These are phyloP conservation scores for Capronia coronata DNA, from an alignment of 2,329 filamentous ascomycete genomes.

Conservation along the genomic window DNA sequence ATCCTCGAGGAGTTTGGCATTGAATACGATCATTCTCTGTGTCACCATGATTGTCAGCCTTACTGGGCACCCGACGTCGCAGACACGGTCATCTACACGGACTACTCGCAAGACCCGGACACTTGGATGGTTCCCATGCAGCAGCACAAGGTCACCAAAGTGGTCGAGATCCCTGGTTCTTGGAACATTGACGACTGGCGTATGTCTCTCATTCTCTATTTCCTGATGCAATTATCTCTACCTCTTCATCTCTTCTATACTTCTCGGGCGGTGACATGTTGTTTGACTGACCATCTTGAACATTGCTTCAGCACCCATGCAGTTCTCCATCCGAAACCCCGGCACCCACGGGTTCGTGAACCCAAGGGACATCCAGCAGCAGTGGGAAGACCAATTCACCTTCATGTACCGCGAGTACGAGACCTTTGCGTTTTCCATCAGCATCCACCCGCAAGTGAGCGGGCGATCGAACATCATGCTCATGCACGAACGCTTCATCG, in stretches of 20 bases:
- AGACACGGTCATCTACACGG: conserved; percentile 12
- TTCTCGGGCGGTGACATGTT: no score
- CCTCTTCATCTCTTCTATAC: no score
- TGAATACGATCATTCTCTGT: conserved; percentile 45
- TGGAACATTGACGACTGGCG: conserved; percentile 46
- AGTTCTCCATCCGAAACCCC: no score
- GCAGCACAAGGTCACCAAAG: conserved; percentile 35
- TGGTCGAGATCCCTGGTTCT: conserved; percentile 44
- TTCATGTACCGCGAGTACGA: conserved; percentile 43
- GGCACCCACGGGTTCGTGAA: conserved; percentile 26
- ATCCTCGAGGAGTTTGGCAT: conserved; percentile 41
- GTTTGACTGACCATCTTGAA: no score
- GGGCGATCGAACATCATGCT: conserved; percentile 44
- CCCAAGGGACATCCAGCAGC: conserved; percentile 37
- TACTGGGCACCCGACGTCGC: conserved; percentile 19
- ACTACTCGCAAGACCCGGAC: conserved; percentile 12
- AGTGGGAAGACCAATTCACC: conserved; percentile 45
- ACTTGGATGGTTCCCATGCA: conserved; percentile 32
- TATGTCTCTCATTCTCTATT: conserved; percentile 33
- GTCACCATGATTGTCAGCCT: conserved; percentile 41
- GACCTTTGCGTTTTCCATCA: conserved; percentile 44
- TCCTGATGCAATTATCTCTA: no score
- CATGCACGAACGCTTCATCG: conserved; percentile 45
- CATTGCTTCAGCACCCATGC: no score
- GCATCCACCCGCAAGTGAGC: conserved; percentile 44